Evolutionary conservation across 305 asterid species (phyloP), one percentile per base, ranked within the genome.

Genomic region (Fraxinus xanthoxyloides): DNA sequence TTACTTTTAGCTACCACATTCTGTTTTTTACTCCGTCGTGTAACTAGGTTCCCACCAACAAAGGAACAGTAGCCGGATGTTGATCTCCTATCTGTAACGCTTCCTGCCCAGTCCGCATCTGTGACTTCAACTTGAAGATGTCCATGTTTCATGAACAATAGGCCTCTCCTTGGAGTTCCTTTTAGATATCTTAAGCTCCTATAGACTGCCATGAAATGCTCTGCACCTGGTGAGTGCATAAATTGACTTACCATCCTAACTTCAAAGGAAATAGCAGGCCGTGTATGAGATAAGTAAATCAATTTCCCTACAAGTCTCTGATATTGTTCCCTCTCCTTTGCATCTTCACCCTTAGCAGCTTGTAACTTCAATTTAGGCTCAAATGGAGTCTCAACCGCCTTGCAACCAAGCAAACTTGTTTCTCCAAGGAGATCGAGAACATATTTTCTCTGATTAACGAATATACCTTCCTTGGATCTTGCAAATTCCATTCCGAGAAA

Each of bases 191-290:
- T 65, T 5, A 65, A 17, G 8, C 34, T 79, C 34, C 40, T 12
- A 9, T 63, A 65, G 0, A 38, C 65, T 0, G 4, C 28, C 28
- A 65, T 65, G 23, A 79, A 63, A 6, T 79, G 82, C 4, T 21
- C 5, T 4, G 2, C 26, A 2, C 76, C 19, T 4, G 67, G 76
- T 35, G 76, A 79, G 19, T 67, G 65, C 76, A 67, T 67, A 10
- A 38, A 79, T 17, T 67, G 82, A 19, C 76, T 79, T n/a, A 79
- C 69, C 43, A 26, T 69, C 21, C 77, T 69, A 1, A 79, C 43
- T 40, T 4, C 38, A 63, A 34, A 79, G 7, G 43, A 65, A 0
- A 36, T 79, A 10, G 38, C 31, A 2, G 65, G 61, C 3, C 17
- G 30, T 0, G 30, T 24, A 26, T 69, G 77, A 13, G 67, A 67